Conservation (phyloP, 495 filamentous ascomycete species). For the Aspergillus indologenus region DNA sequence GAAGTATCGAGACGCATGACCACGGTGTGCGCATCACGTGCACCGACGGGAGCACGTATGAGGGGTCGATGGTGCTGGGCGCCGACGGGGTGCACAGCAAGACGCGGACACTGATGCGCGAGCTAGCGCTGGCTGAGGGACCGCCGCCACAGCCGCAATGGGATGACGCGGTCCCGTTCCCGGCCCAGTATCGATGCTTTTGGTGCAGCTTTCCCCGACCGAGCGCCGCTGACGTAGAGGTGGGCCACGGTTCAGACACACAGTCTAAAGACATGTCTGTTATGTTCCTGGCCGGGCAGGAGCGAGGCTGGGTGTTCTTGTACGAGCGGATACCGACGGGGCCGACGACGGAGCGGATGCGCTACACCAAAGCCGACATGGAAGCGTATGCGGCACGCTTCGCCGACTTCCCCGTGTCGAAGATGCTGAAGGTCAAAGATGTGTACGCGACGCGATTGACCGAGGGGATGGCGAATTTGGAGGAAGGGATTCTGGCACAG, state of each 20-base stretch:
- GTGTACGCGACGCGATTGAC: slow-evolving; percentile 18
- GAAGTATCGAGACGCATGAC: no score
- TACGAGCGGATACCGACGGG: slow-evolving; percentile 26
- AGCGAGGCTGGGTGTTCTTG: slow-evolving; percentile 34
- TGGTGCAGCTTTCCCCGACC: slow-evolving; percentile 27
- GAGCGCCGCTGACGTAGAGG: slow-evolving; percentile 5
- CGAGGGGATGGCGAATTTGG: slow-evolving; percentile 21
- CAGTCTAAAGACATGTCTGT: slow-evolving; percentile 17
- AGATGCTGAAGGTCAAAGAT: slow-evolving; percentile 28
- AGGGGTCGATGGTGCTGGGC: no score
- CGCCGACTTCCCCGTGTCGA: slow-evolving; percentile 22
- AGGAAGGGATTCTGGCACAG: slow-evolving; percentile 26
- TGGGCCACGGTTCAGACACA: slow-evolving; percentile 17
- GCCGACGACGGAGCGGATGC: slow-evolving; percentile 23
- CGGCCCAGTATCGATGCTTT: slow-evolving; percentile 19
- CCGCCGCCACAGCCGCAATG: no score
- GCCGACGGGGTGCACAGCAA: no score
- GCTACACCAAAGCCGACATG: slow-evolving; percentile 31
- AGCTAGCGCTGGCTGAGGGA: no score
- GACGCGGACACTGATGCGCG: no score
- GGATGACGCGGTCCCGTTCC: no score
- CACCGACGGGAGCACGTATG: no score
- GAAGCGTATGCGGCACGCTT: slow-evolving; percentile 24
- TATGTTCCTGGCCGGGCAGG: slow-evolving; percentile 22
- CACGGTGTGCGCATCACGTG: no score